Conservation (phyloP, 2,329 filamentous ascomycete species). For the Myotisia sp. region DNA sequence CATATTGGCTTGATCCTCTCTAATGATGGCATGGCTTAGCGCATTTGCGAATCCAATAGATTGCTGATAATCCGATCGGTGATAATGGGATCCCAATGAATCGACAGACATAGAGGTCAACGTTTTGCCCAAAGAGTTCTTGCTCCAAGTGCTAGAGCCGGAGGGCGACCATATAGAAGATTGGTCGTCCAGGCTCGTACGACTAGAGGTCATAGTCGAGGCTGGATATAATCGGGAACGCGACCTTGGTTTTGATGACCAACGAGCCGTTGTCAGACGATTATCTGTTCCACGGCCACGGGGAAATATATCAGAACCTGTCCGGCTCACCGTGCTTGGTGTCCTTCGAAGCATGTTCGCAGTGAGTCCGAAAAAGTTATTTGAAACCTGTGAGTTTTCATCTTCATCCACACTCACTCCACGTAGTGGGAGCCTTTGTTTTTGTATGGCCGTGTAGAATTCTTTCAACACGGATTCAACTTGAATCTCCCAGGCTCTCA, state of each 20-base stretch:
- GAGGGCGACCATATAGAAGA: conserved; percentile 87
- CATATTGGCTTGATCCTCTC: conserved; percentile 50
- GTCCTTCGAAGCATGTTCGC: conserved; percentile 62
- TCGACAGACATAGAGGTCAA: conserved; percentile 86
- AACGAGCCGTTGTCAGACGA: conserved; percentile 51
- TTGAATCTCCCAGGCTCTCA: conserved; percentile 74
- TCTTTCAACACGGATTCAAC: conserved; percentile 83
- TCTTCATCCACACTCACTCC: conserved; percentile 44
- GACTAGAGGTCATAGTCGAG: conserved; percentile 74
- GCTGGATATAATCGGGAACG: conserved; percentile 60
- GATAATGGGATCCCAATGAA: conserved; percentile 65
- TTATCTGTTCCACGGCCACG: conserved; percentile 59
- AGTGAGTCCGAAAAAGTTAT: conserved; percentile 55
- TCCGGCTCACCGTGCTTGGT: conserved; percentile 83
- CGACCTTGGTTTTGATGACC: conserved; percentile 75
- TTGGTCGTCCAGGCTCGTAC: conserved; percentile 85
- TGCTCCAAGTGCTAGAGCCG: conserved; percentile 87
- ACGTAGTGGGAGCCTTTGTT: conserved; percentile 73
- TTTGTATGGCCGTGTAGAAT: conserved; percentile 79
- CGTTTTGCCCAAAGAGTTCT: conserved; percentile 79
- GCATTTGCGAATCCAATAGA: conserved; percentile 96
- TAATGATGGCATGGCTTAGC: conserved; percentile 88
- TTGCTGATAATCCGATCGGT: conserved; percentile 74
- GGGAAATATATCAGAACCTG: conserved; percentile 62
- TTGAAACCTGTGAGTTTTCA: conserved; percentile 29